Percentiles rank a stretch among this genome's conserved stretches.
phyloP scores from a whole-genome alignment of 495 filamentous ascomycete species.

The Talaromyces stipitatus region DNA sequence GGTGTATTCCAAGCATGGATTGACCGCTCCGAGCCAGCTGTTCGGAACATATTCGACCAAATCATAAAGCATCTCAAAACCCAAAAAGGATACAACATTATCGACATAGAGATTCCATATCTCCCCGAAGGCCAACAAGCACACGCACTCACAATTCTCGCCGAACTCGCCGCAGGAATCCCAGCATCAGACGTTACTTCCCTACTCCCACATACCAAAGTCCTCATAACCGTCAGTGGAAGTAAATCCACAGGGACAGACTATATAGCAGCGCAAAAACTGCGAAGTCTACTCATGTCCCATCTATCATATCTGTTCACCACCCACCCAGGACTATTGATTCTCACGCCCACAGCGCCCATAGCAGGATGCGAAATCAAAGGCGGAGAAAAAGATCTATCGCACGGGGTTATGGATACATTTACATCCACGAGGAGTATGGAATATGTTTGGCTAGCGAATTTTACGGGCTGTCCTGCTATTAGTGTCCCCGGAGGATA shows the following conservation, averaged over 20 bases:
- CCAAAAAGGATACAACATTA: constrained; percentile 52
- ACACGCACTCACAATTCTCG: constrained; percentile 74
- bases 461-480: constrained; percentile 72
- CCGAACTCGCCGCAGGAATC: constrained; percentile 48
- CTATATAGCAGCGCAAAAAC: constrained; percentile 64
- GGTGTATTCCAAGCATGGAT: constrained; percentile 76
- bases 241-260: constrained; percentile 58
- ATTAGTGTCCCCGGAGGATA: constrained; percentile 76
- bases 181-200: constrained; percentile 30
- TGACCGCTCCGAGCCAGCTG: constrained; percentile 53
- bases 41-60: constrained; percentile 50
- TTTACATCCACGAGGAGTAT: constrained; percentile 69
- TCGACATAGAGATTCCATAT: constrained; percentile 71
- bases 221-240: constrained; percentile 58
- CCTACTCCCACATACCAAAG: constrained; percentile 62
- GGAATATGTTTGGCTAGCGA: constrained; percentile 85
- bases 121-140: constrained; percentile 67
- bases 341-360: constrained; percentile 74
- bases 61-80: constrained; percentile 55
- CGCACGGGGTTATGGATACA: constrained; percentile 64
- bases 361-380: constrained; percentile 65
- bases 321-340: constrained; percentile 64
- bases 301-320: constrained; percentile 70
- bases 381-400: constrained; percentile 42
- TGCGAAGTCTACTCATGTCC: constrained; percentile 72